Base-by-base conservation (phyloP, 768 basidiomycete genomes). In the Butyriboletus loyo region DNA sequence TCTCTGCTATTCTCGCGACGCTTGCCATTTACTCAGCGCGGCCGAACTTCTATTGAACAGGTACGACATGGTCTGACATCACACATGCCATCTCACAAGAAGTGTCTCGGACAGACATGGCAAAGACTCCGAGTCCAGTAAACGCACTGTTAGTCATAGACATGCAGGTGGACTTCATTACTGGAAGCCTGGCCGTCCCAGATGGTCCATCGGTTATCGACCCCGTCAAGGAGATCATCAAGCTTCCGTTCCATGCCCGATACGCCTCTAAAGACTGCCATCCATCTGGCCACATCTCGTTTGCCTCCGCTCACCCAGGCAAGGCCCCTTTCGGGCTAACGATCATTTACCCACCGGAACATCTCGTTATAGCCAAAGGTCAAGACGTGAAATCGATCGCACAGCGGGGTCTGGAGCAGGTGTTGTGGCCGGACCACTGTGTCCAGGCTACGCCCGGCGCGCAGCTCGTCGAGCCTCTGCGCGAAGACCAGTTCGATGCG, bases 401-500 rank as follows among this genome's bases (percentile, higher is more conserved):
- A 4, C 46, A 57, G 9, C 55, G 54, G 70, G 71, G 32, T 58
- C 70, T 53, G 4, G 65, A 75, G 37, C 86, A 88, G 66, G 77
- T 80, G 25, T 70, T 92, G 30, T 93, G 91, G 91, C 90, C 91
- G 0, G 83, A 82, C 57, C 91, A 92, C 65, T 92, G 90, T 59
- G 78, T 91, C 22, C 79, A 78, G 47, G 74, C 74, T 40, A 77
- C 78, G 0, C 69, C 60, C 2, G 91, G 91, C 2, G 78, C 80
- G 17, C 79, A 82, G 58, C 75, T 92, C 38, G 82, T 87, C 27
- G 62, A 73, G 3, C 79, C 76, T 24, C 60, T 92, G n/a, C 60
- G 73, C 45, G 66, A 69, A 25, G 64, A 64, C 32, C 63, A 63
- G 37, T 68, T 78, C 39, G 76, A 79, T 34, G 68, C 72, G 10